Conservation (phyloP, 2,329 filamentous ascomycete genomes). For the Botrytis aclada region DNA sequence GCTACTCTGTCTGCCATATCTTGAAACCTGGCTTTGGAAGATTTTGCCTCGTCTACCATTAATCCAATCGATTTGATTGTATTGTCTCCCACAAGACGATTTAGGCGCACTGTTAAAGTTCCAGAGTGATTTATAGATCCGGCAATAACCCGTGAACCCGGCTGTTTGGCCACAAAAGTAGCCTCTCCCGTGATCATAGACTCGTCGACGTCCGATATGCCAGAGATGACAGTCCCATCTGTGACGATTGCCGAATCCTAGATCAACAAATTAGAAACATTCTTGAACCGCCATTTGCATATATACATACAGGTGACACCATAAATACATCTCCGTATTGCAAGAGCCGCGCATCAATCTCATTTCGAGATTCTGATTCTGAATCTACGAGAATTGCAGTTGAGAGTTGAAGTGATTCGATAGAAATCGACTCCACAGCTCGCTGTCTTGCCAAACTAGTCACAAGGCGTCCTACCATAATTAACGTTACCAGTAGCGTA, state of each 20-base stretch:
- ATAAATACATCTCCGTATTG: conserved; percentile 70
- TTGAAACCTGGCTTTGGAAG: conserved; percentile 66
- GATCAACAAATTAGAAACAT: no score
- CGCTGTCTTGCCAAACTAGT: conserved; percentile 51
- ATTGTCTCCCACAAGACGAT: conserved; percentile 64
- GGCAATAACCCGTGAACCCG: conserved; percentile 57
- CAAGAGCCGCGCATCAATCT: conserved; percentile 64
- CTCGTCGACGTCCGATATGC: conserved; percentile 67
- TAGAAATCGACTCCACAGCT: conserved; percentile 54
- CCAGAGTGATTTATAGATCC: conserved; percentile 67
- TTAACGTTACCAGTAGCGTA: conserved; percentile 56
- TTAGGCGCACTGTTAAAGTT: conserved; percentile 55
- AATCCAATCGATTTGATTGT: conserved; percentile 66
- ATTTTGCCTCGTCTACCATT: conserved; percentile 68
- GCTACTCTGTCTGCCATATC: conserved; percentile 67
- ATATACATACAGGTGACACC: conserved; percentile 46
- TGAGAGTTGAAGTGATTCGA: conserved; percentile 55
- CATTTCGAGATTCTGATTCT: conserved; percentile 26
- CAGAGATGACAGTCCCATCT: conserved; percentile 64
- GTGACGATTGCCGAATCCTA: conserved; percentile 58
- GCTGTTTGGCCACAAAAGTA: conserved; percentile 55
- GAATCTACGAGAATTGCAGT: conserved; percentile 52
- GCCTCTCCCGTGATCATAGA: conserved; percentile 77
- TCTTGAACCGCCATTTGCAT: no score
- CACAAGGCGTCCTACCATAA: conserved; percentile 55